These are phyloP conservation scores for Diplodia seriata DNA, from an alignment of 2,329 filamentous ascomycete genomes.

Conservation along the genomic window DNA sequence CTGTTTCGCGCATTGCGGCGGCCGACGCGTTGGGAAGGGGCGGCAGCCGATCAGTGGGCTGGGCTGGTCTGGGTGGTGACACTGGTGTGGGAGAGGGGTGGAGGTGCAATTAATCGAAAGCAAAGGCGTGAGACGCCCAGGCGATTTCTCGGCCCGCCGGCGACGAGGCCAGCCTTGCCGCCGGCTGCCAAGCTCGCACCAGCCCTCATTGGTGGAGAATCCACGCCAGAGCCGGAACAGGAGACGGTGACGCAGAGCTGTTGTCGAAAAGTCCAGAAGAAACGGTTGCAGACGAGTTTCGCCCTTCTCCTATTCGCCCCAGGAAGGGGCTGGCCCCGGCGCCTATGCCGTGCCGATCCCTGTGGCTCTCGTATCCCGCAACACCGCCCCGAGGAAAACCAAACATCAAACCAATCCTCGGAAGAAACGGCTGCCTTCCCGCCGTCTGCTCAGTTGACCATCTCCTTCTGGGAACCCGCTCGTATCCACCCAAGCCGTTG, in stretches of 20 bases:
- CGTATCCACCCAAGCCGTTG: background rate
- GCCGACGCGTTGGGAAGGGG: conserved; percentile 22
- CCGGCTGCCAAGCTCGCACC: background rate
- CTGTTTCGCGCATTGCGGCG: conserved; percentile 26
- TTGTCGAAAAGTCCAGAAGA: background rate
- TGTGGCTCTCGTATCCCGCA: conserved; percentile 2
- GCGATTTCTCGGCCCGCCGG: conserved; percentile 29
- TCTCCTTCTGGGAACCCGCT: background rate
- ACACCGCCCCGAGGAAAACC: conserved; percentile 6
- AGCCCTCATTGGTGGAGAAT: conserved; percentile 2
- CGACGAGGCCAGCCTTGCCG: background rate
- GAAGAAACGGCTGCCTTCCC: background rate
- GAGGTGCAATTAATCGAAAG: conserved; percentile 32
- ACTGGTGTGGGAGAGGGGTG: conserved; percentile 25
- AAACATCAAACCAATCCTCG: background rate
- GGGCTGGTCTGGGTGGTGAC: conserved; percentile 15
- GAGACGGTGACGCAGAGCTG: background rate
- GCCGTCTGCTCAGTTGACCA: background rate
- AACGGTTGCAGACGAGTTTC: conserved; percentile 23
- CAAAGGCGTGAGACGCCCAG: conserved; percentile 20
- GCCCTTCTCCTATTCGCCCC: conserved; percentile 19
- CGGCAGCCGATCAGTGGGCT: conserved; percentile 25
- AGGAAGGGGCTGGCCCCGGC: conserved; percentile 21
- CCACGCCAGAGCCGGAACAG: background rate
- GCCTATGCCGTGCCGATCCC: background rate